Evolutionary conservation across 495 filamentous ascomycete genomes (phyloP).

Genomic region (Sordaria brevicollis): DNA sequence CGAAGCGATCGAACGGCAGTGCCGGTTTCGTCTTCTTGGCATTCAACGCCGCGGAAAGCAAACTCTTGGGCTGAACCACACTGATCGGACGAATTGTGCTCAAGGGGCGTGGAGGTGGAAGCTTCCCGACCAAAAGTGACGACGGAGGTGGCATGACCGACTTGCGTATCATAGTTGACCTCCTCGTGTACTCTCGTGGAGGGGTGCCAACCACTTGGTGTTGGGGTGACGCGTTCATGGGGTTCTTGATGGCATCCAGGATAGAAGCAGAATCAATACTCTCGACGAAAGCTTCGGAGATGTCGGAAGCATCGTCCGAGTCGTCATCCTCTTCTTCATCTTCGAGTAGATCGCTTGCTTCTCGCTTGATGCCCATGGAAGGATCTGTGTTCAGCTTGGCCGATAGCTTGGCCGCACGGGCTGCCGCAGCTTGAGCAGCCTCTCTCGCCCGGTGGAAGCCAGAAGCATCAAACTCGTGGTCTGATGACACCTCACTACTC

Average conservation of each 20-base stretch:
- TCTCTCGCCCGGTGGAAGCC: conserved; percentile 51
- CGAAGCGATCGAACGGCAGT: conserved; percentile 77
- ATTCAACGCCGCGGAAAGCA: conserved; percentile 57
- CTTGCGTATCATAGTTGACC: conserved; percentile 33
- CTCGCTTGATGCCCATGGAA: conserved; percentile 28
- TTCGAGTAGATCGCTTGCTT: conserved; percentile 45
- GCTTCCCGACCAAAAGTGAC: conserved; percentile 51
- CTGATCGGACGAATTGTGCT: conserved; percentile 76
- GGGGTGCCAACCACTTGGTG: conserved; percentile 43
- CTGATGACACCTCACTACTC: conserved; percentile 85
- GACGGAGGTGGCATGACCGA: conserved; percentile 39
- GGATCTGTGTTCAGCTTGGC: conserved; percentile 37
- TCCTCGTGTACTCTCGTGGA: conserved; percentile 41
- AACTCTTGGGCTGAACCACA: conserved; percentile 66
- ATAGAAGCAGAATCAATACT: conserved; percentile 46
- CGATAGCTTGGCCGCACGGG: conserved; percentile 24
- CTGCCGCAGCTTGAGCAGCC: conserved; percentile 25
- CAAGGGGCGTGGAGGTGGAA: conserved; percentile 87
- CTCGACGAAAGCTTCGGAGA: conserved; percentile 41
- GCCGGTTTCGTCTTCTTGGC: conserved; percentile 69
- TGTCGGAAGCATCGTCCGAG: conserved; percentile 42
- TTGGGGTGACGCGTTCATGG: conserved; percentile 36
- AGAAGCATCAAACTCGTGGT: conserved; percentile 70
- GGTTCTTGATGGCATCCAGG: conserved; percentile 37
- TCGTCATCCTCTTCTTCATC: conserved; percentile 50